A percentile compares a stretch with the other conserved stretches of the same genome.
These are phyloP conservation scores for Bombardia bombarda DNA, from an alignment of 495 filamentous ascomycete species.

Conservation along the genomic window DNA sequence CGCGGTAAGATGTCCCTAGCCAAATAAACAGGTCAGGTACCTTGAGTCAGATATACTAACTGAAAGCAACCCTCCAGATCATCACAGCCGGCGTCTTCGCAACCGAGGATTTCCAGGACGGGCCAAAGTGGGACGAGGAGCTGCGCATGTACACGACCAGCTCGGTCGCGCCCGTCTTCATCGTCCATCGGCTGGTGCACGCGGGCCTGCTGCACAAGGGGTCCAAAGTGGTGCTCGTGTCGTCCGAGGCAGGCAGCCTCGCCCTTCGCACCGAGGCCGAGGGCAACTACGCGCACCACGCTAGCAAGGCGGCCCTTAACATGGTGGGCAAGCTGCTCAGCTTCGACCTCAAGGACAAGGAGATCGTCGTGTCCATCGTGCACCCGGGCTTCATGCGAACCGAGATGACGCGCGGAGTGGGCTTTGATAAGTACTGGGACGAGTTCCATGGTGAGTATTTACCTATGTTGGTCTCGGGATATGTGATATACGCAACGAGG, in stretches of 20 bases:
- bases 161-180: conserved; percentile 57
- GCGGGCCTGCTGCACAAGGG: conserved; percentile 38
- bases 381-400: conserved; percentile 74
- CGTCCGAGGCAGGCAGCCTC: conserved; percentile 61
- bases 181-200: conserved; percentile 54
- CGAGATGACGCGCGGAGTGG: conserved; percentile 62
- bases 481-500: no score
- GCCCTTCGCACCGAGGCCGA: conserved; percentile 61
- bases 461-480: no score
- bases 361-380: conserved; percentile 56
- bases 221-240: conserved; percentile 58
- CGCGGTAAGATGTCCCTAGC: conserved; percentile 33
- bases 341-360: conserved; percentile 56
- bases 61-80: conserved; percentile 27
- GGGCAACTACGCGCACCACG: conserved; percentile 68
- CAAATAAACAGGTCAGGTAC: no score
- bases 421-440: conserved; percentile 66
- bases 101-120: conserved; percentile 48
- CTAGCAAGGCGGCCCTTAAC: conserved; percentile 62
- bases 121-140: conserved; percentile 56
- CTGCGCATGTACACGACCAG: conserved; percentile 64
- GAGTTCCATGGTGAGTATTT: conserved; percentile 54
- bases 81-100: conserved; percentile 64
- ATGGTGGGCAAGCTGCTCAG: conserved; percentile 67
- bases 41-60: no score